These are phyloP conservation scores for Apiotrichum mycotoxinovorans DNA, from an alignment of 1,284 basidiomycete genomes.

Conservation along the genomic window DNA sequence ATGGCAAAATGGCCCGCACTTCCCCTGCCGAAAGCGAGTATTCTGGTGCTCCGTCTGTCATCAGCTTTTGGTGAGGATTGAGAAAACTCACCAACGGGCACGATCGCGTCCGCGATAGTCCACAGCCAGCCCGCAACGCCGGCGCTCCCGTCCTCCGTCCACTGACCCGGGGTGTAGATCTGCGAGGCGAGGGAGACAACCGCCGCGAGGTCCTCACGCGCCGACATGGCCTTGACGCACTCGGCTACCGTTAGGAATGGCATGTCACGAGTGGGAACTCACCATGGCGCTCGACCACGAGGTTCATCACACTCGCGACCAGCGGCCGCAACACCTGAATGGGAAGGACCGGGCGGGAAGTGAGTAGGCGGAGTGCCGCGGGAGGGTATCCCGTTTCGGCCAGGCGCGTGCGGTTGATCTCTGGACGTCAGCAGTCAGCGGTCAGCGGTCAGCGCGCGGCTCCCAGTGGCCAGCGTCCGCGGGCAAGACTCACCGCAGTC, in stretches of 20 bases:
- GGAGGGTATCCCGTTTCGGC: constrained; percentile 20
- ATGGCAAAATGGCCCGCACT: constrained; percentile 3
- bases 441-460: no score
- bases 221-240: neutral
- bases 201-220: neutral
- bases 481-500: constrained; percentile 37
- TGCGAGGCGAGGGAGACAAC: neutral
- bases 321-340: constrained; percentile 17
- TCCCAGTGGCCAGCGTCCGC: no score
- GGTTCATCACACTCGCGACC: constrained; percentile 35
- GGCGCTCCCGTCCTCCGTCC: neutral
- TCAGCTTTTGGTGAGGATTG: neutral
- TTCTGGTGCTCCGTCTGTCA: neutral
- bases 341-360: neutral
- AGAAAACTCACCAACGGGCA: neutral
- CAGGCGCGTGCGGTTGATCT: constrained; percentile 26
- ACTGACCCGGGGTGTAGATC: constrained; percentile 3
- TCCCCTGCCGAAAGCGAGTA: constrained; percentile 1
- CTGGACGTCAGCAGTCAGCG: constrained; percentile 22
- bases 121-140: neutral
- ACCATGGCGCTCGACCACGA: constrained; percentile 32
- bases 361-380: neutral
- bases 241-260: neutral
- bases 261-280: constrained; percentile 7
- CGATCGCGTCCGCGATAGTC: neutral